These are phyloP conservation scores for Plenodomus lindquistii DNA, from an alignment of 2,329 filamentous ascomycete genomes.

Conservation along the genomic window DNA sequence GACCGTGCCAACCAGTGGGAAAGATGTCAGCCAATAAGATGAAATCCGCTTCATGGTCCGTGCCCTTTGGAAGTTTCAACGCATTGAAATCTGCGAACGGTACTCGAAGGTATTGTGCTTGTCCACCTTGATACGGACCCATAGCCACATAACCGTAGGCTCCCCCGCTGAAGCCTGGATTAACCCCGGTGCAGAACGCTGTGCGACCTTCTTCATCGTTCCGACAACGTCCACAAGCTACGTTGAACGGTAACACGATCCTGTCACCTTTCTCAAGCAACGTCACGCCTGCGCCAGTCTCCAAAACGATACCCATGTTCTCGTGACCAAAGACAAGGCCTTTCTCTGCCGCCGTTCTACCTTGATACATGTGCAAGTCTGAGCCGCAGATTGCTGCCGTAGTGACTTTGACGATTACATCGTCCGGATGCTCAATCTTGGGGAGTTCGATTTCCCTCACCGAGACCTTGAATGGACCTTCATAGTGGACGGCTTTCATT, in stretches of 20 bases:
- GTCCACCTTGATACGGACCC: slow-evolving; percentile 60
- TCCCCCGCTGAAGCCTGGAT: slow-evolving; percentile 63
- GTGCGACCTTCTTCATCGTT: slow-evolving; percentile 68
- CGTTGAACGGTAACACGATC: slow-evolving; percentile 63
- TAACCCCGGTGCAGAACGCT: slow-evolving; percentile 67
- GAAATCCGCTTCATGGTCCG: slow-evolving; percentile 65
- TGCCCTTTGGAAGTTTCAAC: slow-evolving; percentile 63
- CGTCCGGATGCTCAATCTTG: slow-evolving; percentile 65
- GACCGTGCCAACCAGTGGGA: slow-evolving; percentile 60
- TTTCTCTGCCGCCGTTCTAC: slow-evolving; percentile 63
- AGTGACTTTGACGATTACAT: slow-evolving; percentile 67
- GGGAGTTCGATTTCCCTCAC: slow-evolving; percentile 64
- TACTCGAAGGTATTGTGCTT: slow-evolving; percentile 67
- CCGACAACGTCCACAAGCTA: slow-evolving; percentile 53
- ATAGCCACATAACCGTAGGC: slow-evolving; percentile 67
- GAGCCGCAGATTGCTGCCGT: slow-evolving; percentile 64
- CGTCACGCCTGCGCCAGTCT: slow-evolving; percentile 62
- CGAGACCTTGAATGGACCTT: slow-evolving; percentile 64
- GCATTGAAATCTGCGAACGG: slow-evolving; percentile 71
- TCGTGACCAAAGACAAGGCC: slow-evolving; percentile 67
- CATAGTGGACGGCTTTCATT: slow-evolving; percentile 68
- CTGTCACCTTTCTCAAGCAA: slow-evolving; percentile 65
- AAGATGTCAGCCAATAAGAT: slow-evolving; percentile 57
- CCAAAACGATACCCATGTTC: slow-evolving; percentile 63
- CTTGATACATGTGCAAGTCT: slow-evolving; percentile 64